Conservation (phyloP, 768 basidiomycete genomes). For the Sarcomyxa edulis region DNA sequence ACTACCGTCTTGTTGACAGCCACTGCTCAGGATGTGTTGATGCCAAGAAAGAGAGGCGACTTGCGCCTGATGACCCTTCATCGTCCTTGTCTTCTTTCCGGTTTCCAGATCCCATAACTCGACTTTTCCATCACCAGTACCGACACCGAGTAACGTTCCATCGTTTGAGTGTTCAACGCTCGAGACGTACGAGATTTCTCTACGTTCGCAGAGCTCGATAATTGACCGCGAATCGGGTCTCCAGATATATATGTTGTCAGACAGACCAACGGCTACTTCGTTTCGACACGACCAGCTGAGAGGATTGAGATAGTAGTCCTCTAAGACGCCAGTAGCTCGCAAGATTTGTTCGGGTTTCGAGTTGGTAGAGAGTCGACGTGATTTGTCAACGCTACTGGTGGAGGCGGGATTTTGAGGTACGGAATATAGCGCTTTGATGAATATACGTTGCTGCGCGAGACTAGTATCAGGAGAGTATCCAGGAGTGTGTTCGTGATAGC, state of each 20-base stretch:
- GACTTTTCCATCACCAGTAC: slow-evolving; percentile 75
- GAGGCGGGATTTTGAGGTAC: slow-evolving; percentile 61
- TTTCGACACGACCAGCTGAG: slow-evolving; percentile 86
- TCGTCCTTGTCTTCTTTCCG: slow-evolving; percentile 78
- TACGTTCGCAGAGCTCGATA: slow-evolving; percentile 68
- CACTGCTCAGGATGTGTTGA: slow-evolving; percentile 79
- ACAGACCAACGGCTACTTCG: slow-evolving; percentile 85
- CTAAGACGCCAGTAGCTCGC: slow-evolving; percentile 88
- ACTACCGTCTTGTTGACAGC: slow-evolving; percentile 89
- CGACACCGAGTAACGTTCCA: slow-evolving; percentile 78
- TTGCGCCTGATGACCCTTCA: slow-evolving; percentile 82
- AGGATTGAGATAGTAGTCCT: slow-evolving; percentile 97
- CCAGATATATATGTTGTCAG: slow-evolving; percentile 88
- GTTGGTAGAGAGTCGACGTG: slow-evolving; percentile 80
- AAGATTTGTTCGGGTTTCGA: slow-evolving; percentile 88
- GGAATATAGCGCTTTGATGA: slow-evolving; percentile 69
- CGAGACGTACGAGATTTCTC: slow-evolving; percentile 71
- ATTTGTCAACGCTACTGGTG: slow-evolving; percentile 63
- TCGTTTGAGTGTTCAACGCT: slow-evolving; percentile 78
- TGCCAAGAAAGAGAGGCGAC: slow-evolving; percentile 86
- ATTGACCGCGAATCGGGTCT: slow-evolving; percentile 85
- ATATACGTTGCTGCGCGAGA: slow-evolving; percentile 72
- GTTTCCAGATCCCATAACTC: slow-evolving; percentile 93
- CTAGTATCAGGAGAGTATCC: slow-evolving; percentile 65
- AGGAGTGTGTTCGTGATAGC: slow-evolving; percentile 86